These are phyloP conservation scores for Toxoplasma gondii DNA, from an alignment of 169 alveolate genomes.

Conservation along the genomic window DNA sequence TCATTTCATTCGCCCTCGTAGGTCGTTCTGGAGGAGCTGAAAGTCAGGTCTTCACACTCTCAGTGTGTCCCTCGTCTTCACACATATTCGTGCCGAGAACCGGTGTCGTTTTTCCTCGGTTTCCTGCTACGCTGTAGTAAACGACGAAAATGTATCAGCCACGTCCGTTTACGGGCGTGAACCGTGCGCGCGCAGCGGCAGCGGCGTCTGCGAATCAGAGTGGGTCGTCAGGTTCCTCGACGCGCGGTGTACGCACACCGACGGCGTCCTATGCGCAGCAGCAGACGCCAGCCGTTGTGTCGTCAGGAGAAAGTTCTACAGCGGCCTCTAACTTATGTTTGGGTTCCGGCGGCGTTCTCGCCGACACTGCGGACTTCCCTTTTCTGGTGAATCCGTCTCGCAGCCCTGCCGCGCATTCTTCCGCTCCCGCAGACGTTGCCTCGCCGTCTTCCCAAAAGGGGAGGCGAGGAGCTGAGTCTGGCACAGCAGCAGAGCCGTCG, in stretches of 20 bases:
- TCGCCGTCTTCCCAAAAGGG: neutral
- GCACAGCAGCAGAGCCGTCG: neutral
- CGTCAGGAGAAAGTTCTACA: neutral
- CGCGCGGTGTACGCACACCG: constrained; percentile 1
- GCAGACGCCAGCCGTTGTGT: neutral
- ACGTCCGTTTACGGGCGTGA: constrained; percentile 42
- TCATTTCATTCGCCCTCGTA: too few species aligned
- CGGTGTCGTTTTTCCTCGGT: neutral
- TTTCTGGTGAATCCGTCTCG: neutral
- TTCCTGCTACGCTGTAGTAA: neutral
- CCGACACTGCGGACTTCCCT: constrained; percentile 7
- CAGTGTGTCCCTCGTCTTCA: too few species aligned
- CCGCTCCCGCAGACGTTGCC: constrained; percentile 12
- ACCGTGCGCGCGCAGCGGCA: constrained; percentile 20
- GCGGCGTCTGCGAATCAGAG: neutral
- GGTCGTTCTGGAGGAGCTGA: too few species aligned
- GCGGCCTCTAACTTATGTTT: too few species aligned
- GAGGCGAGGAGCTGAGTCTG: neutral
- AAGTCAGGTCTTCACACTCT: too few species aligned
- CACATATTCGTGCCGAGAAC: neutral
- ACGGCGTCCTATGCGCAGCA: constrained; percentile 5
- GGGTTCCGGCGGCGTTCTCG: neutral
- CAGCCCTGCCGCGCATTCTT: neutral
- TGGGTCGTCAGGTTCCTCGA: neutral
- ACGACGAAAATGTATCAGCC: constrained; percentile 20